These are phyloP conservation scores for Maudiozyma humilis DNA, from an alignment of 1,139 yeast genomes.

Conservation along the genomic window DNA sequence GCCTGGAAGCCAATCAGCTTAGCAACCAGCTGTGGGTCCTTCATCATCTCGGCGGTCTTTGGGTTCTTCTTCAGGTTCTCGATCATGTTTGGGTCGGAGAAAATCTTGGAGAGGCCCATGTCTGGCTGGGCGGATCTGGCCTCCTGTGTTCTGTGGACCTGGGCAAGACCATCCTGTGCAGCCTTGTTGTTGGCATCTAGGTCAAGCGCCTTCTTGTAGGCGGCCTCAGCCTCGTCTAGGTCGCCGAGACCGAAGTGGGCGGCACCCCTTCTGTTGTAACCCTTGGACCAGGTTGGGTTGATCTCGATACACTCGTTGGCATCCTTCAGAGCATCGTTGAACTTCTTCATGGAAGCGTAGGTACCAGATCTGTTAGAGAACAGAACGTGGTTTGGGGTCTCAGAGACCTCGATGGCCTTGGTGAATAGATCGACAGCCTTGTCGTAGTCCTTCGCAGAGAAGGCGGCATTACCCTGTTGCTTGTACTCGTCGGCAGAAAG, in stretches of 20 bases:
- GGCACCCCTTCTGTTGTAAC: conserved; percentile 88
- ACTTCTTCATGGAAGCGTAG: conserved; percentile 72
- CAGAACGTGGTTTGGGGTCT: conserved; percentile 78
- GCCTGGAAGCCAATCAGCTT: conserved; percentile 58
- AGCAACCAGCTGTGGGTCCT: conserved; percentile 75
- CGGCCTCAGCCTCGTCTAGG: conserved; percentile 56
- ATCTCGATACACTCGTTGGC: conserved; percentile 75
- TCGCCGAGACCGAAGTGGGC: conserved; percentile 83
- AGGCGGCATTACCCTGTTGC: conserved; percentile 85
- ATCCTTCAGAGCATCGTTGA: conserved; percentile 65
- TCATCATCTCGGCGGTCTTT: conserved; percentile 76
- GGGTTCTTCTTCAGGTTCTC: conserved; percentile 74
- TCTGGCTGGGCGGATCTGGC: conserved; percentile 43
- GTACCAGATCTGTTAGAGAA: conserved; percentile 93
- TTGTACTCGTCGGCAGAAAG: conserved; percentile 62
- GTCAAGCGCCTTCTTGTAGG: conserved; percentile 75
- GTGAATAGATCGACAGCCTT: conserved; percentile 76
- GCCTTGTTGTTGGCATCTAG: conserved; percentile 75
- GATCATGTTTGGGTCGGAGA: conserved; percentile 73
- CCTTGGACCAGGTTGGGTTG: conserved; percentile 87
- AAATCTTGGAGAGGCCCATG: conserved; percentile 68
- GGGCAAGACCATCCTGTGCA: conserved; percentile 74
- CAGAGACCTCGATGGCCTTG: conserved; percentile 80
- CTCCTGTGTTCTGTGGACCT: conserved; percentile 41
- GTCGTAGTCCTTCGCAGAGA: conserved; percentile 74